Evolutionary conservation across 2,329 filamentous ascomycete genomes (phyloP), one percentile per base, ranked within the genome.

Genomic region (Aspergillus niger): DNA sequence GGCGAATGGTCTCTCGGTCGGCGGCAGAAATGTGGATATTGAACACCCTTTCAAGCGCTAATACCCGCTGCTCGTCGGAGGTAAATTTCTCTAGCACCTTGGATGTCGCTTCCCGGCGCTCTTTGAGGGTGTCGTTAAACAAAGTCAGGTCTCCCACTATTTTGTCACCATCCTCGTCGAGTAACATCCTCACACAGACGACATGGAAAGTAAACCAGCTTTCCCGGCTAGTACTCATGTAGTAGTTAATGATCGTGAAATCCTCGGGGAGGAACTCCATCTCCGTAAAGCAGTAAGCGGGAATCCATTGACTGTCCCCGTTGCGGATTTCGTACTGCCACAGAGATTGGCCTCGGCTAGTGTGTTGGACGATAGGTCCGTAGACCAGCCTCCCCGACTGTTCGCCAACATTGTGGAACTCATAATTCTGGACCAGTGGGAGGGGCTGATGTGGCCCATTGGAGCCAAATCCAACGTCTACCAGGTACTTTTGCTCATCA

Each of bases 261-360:
- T 54, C 51, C 24, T 54, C 51, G 5, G 51, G 51, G 1, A 54
- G 51, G 28, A 54, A 54, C 13, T 54, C 51, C 5, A 8, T 30
- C 36, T 54, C 51, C 13, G 51, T 43, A 13, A 54, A 54, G 24
- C 51, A 54, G 11, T 54, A 54, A 5, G 20, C 36, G 8, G 51
- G 38, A 10, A 28, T 54, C 51, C 51, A 54, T 8, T 11, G 8
- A 7, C 32, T 22, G 22, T 28, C 22, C 5, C 51, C 36, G 32
- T 54, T 54, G 22, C 32, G 22, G 20, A 54, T 26, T 15, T 54
- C 51, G 20, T 54, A 54, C 17, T 54, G 51, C 51, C 51, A 54
- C 17, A 54, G 20, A 10, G 36, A 43, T 54, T 54, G 51, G 17
- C 36, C 36, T 3, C 5, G 17, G 22, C 38, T n/a, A 13, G 36